These are phyloP conservation scores for Aspergillus luchuensis DNA, from an alignment of 2,329 filamentous ascomycete species.

Conservation along the genomic window DNA sequence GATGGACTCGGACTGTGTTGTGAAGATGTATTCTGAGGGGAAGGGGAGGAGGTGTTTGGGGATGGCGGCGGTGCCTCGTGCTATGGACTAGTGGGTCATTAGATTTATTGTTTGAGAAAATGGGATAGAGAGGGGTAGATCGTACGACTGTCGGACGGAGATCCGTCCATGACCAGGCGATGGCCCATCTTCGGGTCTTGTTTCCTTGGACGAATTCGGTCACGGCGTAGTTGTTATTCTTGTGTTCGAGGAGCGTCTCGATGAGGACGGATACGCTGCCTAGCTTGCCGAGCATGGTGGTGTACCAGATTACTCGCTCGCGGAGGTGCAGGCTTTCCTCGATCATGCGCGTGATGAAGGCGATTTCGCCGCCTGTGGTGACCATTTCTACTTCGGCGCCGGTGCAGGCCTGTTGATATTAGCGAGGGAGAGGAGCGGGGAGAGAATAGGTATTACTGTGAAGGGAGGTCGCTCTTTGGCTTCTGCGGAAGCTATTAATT, in stretches of 20 bases:
- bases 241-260: conserved; percentile 56
- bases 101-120: background rate
- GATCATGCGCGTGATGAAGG: conserved; percentile 72
- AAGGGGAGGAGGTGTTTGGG: conserved; percentile 56
- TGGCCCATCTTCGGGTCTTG: conserved; percentile 80
- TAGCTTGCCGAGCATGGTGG: conserved; percentile 83
- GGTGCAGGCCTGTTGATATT: conserved; percentile 57
- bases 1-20: conserved; percentile 29
- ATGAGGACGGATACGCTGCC: conserved; percentile 67
- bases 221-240: conserved; percentile 77
- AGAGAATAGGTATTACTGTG: conserved; percentile 57
- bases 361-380: conserved; percentile 72
- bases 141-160: conserved; percentile 62
- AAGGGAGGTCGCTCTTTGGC: conserved; percentile 69
- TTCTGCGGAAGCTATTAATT: conserved; percentile 66
- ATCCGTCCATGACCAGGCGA: conserved; percentile 81
- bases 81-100: conserved; percentile 28
- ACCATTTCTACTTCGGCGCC: conserved; percentile 87
- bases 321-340: conserved; percentile 65
- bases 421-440: background rate
- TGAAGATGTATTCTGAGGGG: conserved; percentile 54
- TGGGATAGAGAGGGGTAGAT: background rate
- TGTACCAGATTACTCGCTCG: conserved; percentile 78
- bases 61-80: conserved; percentile 46
- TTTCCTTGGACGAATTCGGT: conserved; percentile 76